phyloP scores from a whole-genome alignment of 306 rosid species.

The Hippophae tibetana region DNA sequence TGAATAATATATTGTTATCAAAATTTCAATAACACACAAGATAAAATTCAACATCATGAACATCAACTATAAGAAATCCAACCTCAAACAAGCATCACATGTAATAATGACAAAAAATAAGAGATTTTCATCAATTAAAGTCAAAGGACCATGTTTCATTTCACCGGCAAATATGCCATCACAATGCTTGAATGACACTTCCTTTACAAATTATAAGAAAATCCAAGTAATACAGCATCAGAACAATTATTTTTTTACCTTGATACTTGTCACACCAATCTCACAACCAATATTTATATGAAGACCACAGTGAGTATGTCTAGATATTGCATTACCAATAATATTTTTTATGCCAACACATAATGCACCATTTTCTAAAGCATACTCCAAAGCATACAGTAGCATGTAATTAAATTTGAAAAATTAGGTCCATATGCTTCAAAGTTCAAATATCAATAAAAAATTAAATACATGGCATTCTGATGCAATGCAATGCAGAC shows the following conservation, averaged over 20 bases:
- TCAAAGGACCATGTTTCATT: slow-evolving; percentile 99
- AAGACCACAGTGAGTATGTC: slow-evolving; percentile 91
- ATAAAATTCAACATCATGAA: slow-evolving; percentile 11
- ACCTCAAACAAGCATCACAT: slow-evolving; percentile 96
- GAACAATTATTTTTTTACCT: slow-evolving; percentile 37
- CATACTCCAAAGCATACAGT: slow-evolving; percentile 80
- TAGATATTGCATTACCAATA: slow-evolving; percentile 87
- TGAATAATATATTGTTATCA: slow-evolving; percentile 86
- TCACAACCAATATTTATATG: slow-evolving; percentile 97
- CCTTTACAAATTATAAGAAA: slow-evolving; percentile 47
- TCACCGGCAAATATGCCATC: slow-evolving; percentile 99
- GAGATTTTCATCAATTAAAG: slow-evolving; percentile 90
- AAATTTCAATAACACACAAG: slow-evolving; percentile 21
- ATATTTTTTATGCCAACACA: slow-evolving; percentile 95
- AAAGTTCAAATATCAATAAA: no score
- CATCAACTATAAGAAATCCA: slow-evolving; percentile 18
- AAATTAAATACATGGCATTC: no score
- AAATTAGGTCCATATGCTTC: no score
- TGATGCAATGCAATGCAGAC: no score
- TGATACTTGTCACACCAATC: slow-evolving; percentile 98
- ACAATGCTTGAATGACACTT: slow-evolving; percentile 95
- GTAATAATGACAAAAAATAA: slow-evolving; percentile 81
- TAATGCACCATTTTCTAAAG: slow-evolving; percentile 85
- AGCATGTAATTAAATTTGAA: no score
- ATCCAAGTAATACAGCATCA: slow-evolving; percentile 16